Evolutionary conservation across 2,329 filamentous ascomycete genomes (phyloP).

Genomic region (Rachicladosporium sp.): DNA sequence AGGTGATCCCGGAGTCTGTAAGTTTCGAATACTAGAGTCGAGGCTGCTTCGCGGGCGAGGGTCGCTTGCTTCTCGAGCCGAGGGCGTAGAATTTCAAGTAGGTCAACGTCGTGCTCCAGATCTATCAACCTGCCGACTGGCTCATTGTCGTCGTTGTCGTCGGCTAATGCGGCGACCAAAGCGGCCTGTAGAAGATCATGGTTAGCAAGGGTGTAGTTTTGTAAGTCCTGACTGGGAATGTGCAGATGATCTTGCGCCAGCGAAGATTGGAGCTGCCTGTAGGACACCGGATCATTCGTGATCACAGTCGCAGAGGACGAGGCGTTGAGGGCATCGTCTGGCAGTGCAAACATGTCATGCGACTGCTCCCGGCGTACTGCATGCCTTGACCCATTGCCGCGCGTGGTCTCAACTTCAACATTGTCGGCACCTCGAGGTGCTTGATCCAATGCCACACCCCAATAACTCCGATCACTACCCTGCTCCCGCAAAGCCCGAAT

Average conservation of each 20-base stretch:
- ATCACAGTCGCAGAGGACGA: too few species aligned
- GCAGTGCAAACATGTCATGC: too few species aligned
- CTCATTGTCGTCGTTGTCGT: background rate
- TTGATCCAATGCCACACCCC: background rate
- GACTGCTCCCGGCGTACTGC: too few species aligned
- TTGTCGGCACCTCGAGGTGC: too few species aligned
- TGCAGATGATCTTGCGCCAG: constrained; percentile 37
- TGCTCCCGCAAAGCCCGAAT: background rate
- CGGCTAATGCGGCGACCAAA: background rate
- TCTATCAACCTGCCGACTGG: background rate
- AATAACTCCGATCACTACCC: background rate
- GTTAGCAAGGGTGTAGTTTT: background rate
- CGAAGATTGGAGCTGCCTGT: constrained; percentile 51
- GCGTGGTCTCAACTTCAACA: too few species aligned
- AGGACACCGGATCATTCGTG: too few species aligned
- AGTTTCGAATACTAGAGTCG: constrained; percentile 62
- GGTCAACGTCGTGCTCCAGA: background rate
- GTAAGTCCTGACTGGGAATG: background rate
- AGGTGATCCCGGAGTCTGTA: constrained; percentile 64
- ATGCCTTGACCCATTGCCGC: too few species aligned
- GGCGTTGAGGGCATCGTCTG: too few species aligned
- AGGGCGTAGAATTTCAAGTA: constrained; percentile 28
- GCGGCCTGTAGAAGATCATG: background rate
- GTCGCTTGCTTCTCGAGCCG: constrained; percentile 62
- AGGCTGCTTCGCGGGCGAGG: constrained; percentile 63